Conservation (phyloP, 306 rosid genomes). For the Parietaria judaica region DNA sequence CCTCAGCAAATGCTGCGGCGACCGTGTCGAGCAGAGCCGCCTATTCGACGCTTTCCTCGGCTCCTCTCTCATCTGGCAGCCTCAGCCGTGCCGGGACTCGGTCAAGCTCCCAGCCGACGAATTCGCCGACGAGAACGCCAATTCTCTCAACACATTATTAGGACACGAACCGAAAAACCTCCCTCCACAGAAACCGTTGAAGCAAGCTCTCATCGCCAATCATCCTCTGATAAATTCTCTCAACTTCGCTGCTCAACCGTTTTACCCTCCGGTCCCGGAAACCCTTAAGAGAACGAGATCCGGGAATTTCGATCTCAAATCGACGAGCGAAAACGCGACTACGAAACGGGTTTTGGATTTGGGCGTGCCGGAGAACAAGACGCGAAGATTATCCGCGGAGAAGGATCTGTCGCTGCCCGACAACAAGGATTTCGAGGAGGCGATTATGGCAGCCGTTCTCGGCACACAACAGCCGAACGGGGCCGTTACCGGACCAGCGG, state of each 20-base stretch:
- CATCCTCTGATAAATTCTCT: constrained; percentile 37
- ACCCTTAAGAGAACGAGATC: constrained; percentile 88
- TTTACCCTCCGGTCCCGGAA: constrained; percentile 49
- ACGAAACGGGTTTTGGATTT: constrained; percentile 24
- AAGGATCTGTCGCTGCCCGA: constrained; percentile 46
- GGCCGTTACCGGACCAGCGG: constrained; percentile 11
- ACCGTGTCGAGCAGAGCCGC: constrained; percentile 73
- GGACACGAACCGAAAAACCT: constrained; percentile 10
- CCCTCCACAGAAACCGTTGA: constrained; percentile 22
- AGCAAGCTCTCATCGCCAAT: constrained; percentile 15
- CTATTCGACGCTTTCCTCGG: constrained; percentile 88
- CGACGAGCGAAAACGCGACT: constrained; percentile 15
- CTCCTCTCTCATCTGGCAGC: constrained; percentile 98
- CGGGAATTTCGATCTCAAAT: constrained; percentile 37
- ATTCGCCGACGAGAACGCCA: constrained; percentile 66
- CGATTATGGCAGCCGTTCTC: constrained; percentile 66
- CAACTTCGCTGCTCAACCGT: constrained; percentile 78
- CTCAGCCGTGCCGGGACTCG: constrained; percentile 90
- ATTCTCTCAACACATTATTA: constrained; percentile 30
- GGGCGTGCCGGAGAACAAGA: constrained; percentile 38
- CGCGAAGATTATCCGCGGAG: constrained; percentile 52
- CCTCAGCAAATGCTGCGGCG: constrained; percentile 74
- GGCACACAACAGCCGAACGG: constrained; percentile 21
- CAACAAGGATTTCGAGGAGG: constrained; percentile 81
- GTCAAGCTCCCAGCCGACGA: constrained; percentile 29